Percentiles rank a stretch among this genome's conserved stretches.
Evolutionary conservation across 2,329 filamentous ascomycete species (phyloP).

Genomic region (Diaporthe citrichinensis): DNA sequence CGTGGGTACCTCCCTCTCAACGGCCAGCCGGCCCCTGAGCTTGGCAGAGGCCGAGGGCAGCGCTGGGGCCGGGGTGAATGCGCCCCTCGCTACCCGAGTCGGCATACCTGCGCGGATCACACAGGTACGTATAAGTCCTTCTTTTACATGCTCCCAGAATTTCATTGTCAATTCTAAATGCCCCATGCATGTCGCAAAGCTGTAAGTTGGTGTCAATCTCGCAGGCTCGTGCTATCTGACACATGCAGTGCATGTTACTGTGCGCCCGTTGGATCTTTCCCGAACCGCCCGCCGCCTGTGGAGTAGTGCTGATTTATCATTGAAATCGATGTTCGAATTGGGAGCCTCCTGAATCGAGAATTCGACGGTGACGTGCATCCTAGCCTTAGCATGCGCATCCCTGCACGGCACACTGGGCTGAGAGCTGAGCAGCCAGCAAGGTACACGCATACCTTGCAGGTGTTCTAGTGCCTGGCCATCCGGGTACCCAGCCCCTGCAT

Average conservation of each 20-base stretch:
- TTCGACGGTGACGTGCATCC: neutral
- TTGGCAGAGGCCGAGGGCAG: conserved; percentile 20
- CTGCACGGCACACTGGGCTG: neutral
- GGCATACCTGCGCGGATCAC: neutral
- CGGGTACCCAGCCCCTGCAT: conserved; percentile 31
- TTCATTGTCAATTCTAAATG: neutral
- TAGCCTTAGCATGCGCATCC: neutral
- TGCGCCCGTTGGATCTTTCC: neutral
- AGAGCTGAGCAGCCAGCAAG: neutral
- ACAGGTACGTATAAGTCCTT: neutral
- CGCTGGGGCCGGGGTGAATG: neutral
- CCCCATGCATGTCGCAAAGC: neutral
- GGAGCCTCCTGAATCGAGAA: conserved; percentile 7
- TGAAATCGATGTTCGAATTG: conserved; percentile 3
- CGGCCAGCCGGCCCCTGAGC: conserved; percentile 30
- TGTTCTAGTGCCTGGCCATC: conserved; percentile 9
- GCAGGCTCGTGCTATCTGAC: neutral
- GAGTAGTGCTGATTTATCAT: neutral
- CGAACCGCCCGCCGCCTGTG: neutral
- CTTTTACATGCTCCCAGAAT: neutral
- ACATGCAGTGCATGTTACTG: neutral
- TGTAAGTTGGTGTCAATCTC: neutral
- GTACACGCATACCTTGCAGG: neutral
- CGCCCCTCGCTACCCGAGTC: neutral
- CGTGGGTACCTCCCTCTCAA: conserved; percentile 20